phyloP scores from a whole-genome alignment of 495 filamentous ascomycete species.

The Lophiostoma macrostomum region DNA sequence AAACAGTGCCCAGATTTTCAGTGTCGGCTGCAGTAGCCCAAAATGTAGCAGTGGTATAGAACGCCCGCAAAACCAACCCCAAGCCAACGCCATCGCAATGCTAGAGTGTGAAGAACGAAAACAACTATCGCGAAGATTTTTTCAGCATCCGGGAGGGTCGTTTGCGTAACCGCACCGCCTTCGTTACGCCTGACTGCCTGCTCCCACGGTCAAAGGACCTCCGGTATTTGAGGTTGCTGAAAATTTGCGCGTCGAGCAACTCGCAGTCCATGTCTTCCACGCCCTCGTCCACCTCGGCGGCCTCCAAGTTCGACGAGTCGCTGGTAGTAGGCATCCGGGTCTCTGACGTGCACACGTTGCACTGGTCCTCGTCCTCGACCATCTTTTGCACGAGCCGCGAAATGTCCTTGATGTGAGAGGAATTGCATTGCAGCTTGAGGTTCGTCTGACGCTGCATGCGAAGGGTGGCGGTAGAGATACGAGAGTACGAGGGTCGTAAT shows the following conservation, averaged over 20 bases:
- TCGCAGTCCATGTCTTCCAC: conserved; percentile 17
- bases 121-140: too few relatives aligned
- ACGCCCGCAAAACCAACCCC: conserved; percentile 5
- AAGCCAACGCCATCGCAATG: conserved; percentile 31
- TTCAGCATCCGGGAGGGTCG: conserved; percentile 23
- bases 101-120: too few relatives aligned
- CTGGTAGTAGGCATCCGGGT: neutral
- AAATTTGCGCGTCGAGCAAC: neutral
- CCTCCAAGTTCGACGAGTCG: conserved; percentile 2
- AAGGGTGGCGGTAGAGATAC: conserved; percentile 13
- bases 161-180: conserved; percentile 23
- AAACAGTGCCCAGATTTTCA: too few relatives aligned
- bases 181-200: conserved; percentile 14
- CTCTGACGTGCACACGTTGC: conserved; percentile 26
- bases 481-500: conserved; percentile 8
- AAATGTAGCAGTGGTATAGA: conserved; percentile 27
- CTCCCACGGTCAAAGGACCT: conserved; percentile 16
- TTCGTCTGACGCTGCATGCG: conserved; percentile 33
- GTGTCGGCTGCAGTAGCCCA: neutral
- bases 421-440: conserved; percentile 31
- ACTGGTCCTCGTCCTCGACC: conserved; percentile 35
- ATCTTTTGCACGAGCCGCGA: conserved; percentile 31
- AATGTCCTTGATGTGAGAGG: conserved; percentile 32
- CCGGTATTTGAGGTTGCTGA: conserved; percentile 11
- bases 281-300: conserved; percentile 26